Conservation (phyloP, 2,329 filamentous ascomycete genomes). For the Rhynchosporium graminicola region DNA sequence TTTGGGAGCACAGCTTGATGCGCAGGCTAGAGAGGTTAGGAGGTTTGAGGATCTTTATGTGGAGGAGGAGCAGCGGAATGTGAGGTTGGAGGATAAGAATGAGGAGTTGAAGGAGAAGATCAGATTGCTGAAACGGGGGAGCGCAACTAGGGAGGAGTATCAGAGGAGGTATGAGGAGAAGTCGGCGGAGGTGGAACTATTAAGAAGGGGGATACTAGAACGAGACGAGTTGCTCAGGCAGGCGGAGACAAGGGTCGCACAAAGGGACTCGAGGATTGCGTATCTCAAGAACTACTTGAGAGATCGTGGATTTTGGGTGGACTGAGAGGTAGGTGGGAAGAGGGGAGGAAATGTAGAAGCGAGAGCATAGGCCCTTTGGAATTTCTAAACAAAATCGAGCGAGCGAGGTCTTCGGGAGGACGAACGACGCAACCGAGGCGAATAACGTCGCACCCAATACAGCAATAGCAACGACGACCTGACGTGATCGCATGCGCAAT, state of each 20-base stretch:
- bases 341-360: background rate
- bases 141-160: constrained; percentile 21
- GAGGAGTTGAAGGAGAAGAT: constrained; percentile 32
- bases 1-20: constrained; percentile 25
- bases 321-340: constrained; percentile 18
- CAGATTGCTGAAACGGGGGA: constrained; percentile 27
- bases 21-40: constrained; percentile 20
- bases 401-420: background rate
- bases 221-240: constrained; percentile 26
- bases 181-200: constrained; percentile 27
- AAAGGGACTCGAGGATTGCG: constrained; percentile 28
- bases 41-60: constrained; percentile 24
- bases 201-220: constrained; percentile 25
- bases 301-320: constrained; percentile 27
- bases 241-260: constrained; percentile 24
- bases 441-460: background rate
- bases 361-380: no score
- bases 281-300: constrained; percentile 28
- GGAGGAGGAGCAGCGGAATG: constrained; percentile 23
- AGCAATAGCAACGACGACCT: background rate
- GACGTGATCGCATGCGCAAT: background rate
- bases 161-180: constrained; percentile 32
- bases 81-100: constrained; percentile 20
- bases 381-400: background rate
- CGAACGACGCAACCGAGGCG: background rate